A percentile compares a stretch with the other conserved stretches of the same genome.
Conservation (phyloP, 2,329 filamentous ascomycete species). For the Hirsutella rhossiliensis region DNA sequence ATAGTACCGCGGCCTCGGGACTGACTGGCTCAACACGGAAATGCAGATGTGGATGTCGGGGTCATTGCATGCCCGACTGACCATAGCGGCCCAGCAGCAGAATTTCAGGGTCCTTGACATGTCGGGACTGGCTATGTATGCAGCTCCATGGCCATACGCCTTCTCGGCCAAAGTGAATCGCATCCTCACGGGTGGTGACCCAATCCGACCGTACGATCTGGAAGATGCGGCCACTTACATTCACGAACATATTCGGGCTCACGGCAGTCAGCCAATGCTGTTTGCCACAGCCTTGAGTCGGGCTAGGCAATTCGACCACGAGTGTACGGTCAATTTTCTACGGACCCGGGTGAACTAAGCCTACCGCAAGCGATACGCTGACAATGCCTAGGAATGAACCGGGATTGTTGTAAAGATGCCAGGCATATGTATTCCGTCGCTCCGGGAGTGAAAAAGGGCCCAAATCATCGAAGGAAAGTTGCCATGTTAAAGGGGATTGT, state of each 20-base stretch:
- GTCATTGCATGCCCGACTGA: neutral
- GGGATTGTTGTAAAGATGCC: no score
- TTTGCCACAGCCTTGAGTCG: neutral
- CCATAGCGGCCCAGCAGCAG: neutral
- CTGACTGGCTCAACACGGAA: neutral
- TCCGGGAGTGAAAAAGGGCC: no score
- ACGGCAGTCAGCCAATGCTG: neutral
- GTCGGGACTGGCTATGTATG: neutral
- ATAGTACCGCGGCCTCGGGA: neutral
- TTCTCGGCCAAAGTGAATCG: neutral
- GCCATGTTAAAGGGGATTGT: no score
- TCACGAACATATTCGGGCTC: neutral
- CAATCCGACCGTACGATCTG: neutral
- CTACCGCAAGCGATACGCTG: neutral
- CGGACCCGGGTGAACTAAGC: neutral
- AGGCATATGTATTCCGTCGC: no score
- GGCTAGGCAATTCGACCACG: neutral
- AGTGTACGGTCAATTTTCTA: neutral
- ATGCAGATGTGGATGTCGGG: neutral
- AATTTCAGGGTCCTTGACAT: neutral
- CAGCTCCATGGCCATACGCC: neutral
- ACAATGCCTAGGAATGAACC: no score
- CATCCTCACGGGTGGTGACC: neutral
- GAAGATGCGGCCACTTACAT: neutral
- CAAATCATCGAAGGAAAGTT: no score